Percentiles rank a stretch among this genome's conserved stretches.
Evolutionary conservation across 2,329 filamentous ascomycete species (phyloP).

Genomic region (Truncatella angustata): DNA sequence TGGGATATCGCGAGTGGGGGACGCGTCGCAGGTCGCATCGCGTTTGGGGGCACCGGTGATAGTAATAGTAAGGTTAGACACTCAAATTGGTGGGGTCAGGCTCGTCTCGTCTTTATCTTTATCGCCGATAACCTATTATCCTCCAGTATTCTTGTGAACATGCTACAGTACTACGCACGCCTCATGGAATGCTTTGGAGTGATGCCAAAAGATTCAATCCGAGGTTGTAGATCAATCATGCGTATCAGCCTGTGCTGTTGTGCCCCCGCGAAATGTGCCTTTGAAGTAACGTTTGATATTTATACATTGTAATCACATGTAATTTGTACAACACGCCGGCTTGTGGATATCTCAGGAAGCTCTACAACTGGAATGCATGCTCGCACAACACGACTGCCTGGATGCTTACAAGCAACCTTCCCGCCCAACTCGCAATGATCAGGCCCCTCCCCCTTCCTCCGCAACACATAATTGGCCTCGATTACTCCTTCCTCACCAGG

Average conservation of each 20-base stretch:
- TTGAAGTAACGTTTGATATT: too few species aligned
- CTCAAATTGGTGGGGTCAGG: background rate
- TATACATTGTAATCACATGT: too few species aligned
- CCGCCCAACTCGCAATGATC: background rate
- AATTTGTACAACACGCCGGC: too few species aligned
- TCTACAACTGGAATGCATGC: background rate
- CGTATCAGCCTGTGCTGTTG: too few species aligned
- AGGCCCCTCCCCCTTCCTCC: background rate
- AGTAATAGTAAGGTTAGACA: background rate
- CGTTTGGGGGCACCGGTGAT: background rate
- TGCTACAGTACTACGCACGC: too few species aligned
- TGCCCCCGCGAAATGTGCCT: too few species aligned
- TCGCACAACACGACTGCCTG: background rate
- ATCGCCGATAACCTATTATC: slow-evolving; percentile 16
- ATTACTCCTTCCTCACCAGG: slow-evolving; percentile 35
- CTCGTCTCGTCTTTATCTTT: slow-evolving; percentile 3
- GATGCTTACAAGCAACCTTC: background rate
- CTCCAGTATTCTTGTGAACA: too few species aligned
- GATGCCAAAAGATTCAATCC: too few species aligned
- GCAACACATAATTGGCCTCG: background rate
- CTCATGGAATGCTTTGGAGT: too few species aligned
- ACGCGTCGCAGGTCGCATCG: background rate
- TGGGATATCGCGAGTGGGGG: background rate
- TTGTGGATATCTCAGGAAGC: too few species aligned
- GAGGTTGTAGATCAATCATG: too few species aligned